Percentiles rank a stretch among this genome's conserved stretches.
Conservation (phyloP, 1,139 yeast species). For the Hyphopichia khmerensis region DNA sequence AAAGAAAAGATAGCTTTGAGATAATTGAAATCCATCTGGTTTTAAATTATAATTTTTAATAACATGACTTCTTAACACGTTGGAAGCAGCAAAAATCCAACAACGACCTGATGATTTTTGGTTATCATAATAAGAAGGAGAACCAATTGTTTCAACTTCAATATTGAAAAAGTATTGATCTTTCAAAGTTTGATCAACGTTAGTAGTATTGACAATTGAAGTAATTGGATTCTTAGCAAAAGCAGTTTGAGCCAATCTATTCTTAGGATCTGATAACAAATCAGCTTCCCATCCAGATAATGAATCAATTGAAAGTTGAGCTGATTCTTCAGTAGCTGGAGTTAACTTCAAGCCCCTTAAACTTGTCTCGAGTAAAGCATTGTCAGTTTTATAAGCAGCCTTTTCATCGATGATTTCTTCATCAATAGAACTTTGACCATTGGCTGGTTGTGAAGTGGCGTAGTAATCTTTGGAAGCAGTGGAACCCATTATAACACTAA, state of each 20-base stretch:
- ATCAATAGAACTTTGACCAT: background rate
- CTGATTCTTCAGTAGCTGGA: constrained; percentile 1
- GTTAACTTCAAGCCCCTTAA: constrained; percentile 10
- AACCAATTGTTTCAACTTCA: constrained; percentile 61
- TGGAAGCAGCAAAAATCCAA: constrained; percentile 85
- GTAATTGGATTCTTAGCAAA: constrained; percentile 51
- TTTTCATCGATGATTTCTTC: constrained; percentile 12
- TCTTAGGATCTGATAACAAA: constrained; percentile 52
- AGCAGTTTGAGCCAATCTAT: constrained; percentile 58
- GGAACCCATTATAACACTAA: constrained; percentile 17
- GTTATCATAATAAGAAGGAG: constrained; percentile 61
- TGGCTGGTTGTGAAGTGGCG: background rate
- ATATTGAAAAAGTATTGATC: constrained; percentile 58
- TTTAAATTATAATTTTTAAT: constrained; percentile 63
- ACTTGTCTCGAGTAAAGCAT: background rate
- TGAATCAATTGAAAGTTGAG: constrained; percentile 23
- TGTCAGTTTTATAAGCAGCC: background rate
- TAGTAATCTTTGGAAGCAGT: constrained; percentile 11
- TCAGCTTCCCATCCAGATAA: constrained; percentile 52
- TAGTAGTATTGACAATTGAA: constrained; percentile 37
- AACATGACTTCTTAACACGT: constrained; percentile 62
- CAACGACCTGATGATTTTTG: constrained; percentile 79
- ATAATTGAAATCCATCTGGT: constrained; percentile 60
- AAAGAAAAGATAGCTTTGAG: constrained; percentile 67
- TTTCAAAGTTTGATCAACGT: constrained; percentile 17